phyloP scores from a whole-genome alignment of 2,329 filamentous ascomycete species.

The Stachybotrys elegans region DNA sequence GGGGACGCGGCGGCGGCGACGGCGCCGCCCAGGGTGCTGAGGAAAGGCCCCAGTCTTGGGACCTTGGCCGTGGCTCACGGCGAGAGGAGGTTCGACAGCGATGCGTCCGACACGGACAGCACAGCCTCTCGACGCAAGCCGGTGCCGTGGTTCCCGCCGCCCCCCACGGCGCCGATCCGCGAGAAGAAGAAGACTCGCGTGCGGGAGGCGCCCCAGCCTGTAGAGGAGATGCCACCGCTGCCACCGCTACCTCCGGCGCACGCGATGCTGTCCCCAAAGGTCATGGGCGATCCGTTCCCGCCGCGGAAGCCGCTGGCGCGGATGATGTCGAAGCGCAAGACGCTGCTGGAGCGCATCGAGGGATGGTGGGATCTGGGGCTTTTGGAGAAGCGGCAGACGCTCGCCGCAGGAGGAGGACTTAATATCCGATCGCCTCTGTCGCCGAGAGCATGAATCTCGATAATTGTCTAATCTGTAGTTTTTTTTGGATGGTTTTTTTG shows the following conservation, averaged over 20 bases:
- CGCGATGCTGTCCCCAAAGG: conserved; percentile 8
- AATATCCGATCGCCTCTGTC: conserved; percentile 1
- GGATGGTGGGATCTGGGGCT: conserved; percentile 52
- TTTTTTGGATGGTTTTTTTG: background rate
- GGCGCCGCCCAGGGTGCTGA: conserved; percentile 13
- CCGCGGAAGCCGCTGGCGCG: conserved; percentile 11
- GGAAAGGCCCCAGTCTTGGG: conserved; percentile 28
- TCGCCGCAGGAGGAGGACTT: conserved; percentile 21
- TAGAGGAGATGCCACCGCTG: conserved; percentile 24
- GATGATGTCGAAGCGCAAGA: conserved; percentile 36
- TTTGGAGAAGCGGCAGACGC: conserved; percentile 37
- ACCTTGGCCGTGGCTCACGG: conserved; percentile 28
- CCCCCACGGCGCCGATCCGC: conserved; percentile 28
- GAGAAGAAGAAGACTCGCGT: conserved; percentile 16
- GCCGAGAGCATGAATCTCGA: conserved; percentile 11
- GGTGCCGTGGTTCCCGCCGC: conserved; percentile 26
- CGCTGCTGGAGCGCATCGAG: conserved; percentile 42
- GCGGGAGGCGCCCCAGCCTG: conserved; percentile 18
- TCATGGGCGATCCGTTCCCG: conserved; percentile 10
- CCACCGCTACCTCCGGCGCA: conserved; percentile 15
- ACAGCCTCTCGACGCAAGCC: conserved; percentile 11
- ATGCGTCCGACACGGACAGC: conserved; percentile 24
- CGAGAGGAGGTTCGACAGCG: conserved; percentile 25
- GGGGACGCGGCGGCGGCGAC: conserved; percentile 22
- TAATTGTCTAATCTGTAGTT: background rate